Evolutionary conservation across 2,329 filamentous ascomycete genomes (phyloP).

Genomic region (Plenodomus biglobosus): DNA sequence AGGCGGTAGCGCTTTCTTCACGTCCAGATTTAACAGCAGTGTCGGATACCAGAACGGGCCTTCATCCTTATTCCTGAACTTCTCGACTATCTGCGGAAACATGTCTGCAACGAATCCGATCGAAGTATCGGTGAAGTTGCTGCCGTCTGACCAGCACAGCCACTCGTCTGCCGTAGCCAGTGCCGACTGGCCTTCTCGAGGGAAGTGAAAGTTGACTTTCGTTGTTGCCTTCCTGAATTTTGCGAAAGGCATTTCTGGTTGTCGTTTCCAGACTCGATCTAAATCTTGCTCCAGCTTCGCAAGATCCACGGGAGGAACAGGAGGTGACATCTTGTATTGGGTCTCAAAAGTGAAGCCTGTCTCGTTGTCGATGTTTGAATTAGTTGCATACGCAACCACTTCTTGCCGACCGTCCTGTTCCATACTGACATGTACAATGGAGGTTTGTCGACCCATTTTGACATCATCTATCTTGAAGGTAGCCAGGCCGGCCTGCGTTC

Average conservation of each 20-base stretch:
- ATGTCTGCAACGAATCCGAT: constrained; percentile 69
- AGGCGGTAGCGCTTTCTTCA: constrained; percentile 70
- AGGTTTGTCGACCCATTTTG: constrained; percentile 66
- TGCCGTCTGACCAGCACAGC: constrained; percentile 62
- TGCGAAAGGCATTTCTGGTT: constrained; percentile 48
- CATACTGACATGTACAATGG: constrained; percentile 64
- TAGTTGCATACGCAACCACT: constrained; percentile 65
- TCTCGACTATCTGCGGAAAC: constrained; percentile 67
- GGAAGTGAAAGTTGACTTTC: constrained; percentile 57
- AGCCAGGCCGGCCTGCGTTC: constrained; percentile 61
- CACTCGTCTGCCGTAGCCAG: constrained; percentile 62
- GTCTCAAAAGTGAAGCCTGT: constrained; percentile 60
- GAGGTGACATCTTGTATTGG: constrained; percentile 54
- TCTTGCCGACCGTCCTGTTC: constrained; percentile 60
- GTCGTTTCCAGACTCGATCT: constrained; percentile 54
- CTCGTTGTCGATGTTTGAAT: constrained; percentile 63
- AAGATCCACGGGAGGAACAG: constrained; percentile 48
- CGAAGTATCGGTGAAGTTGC: constrained; percentile 64
- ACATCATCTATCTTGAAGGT: constrained; percentile 62
- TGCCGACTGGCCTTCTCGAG: constrained; percentile 48
- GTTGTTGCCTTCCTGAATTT: constrained; percentile 53
- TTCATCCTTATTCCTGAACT: constrained; percentile 37
- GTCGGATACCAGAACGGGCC: constrained; percentile 73
- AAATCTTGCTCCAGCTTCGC: constrained; percentile 46
- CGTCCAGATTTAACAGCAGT: constrained; percentile 70